These are phyloP conservation scores for Alternaria triticina DNA, from an alignment of 2,329 filamentous ascomycete species.

Conservation along the genomic window DNA sequence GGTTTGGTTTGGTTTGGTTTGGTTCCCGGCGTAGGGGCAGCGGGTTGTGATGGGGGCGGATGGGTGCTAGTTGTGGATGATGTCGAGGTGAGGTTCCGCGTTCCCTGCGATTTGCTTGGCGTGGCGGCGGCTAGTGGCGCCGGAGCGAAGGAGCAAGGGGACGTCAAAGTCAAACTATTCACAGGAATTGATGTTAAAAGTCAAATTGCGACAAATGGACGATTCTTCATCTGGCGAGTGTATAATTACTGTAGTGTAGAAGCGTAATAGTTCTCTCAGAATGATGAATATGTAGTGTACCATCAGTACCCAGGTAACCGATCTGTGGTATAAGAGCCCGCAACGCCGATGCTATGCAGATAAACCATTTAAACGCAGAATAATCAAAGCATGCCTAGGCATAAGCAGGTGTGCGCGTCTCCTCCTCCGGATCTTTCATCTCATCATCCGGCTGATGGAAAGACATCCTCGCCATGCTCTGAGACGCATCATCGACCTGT, in stretches of 20 bases:
- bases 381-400: constrained; percentile 12
- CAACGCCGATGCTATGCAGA: constrained; percentile 32
- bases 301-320: background rate
- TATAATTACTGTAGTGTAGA: background rate
- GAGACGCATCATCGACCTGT: constrained; percentile 25
- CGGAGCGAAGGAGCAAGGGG: constrained; percentile 4
- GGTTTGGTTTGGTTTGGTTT: constrained; percentile 2
- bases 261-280: background rate
- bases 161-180: too few relatives aligned
- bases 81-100: constrained; percentile 8
- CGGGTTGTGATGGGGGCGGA: constrained; percentile 3
- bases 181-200: too few relatives aligned
- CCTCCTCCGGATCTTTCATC: constrained; percentile 26
- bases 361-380: background rate
- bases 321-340: background rate
- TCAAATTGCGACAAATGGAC: background rate
- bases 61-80: constrained; percentile 15
- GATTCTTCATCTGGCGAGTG: background rate
- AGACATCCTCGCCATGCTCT: constrained; percentile 24
- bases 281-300: background rate
- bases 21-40: constrained; percentile 5
- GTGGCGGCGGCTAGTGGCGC: constrained; percentile 17
- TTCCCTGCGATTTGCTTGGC: constrained; percentile 10
- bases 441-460: constrained; percentile 22
- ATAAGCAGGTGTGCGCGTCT: constrained; percentile 18